Evolutionary conservation across 768 basidiomycete species (phyloP).

Genomic region (Coprinopsis strossmayeri): DNA sequence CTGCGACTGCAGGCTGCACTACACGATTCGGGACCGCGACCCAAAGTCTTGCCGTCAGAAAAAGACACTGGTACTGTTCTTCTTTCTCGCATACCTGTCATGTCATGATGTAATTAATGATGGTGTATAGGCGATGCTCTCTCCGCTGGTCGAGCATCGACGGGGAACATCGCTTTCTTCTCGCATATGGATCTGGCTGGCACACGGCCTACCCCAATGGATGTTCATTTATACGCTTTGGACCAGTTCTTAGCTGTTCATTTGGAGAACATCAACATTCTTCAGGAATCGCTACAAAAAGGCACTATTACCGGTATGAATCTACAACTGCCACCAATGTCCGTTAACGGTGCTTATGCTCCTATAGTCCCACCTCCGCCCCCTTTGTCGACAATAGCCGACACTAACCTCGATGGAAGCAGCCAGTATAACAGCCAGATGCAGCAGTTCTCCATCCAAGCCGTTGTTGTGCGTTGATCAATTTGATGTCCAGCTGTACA

Average conservation of each 20-base stretch:
- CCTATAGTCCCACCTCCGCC: not conserved
- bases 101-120: no score
- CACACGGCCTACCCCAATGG: not conserved
- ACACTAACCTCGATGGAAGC: not conserved
- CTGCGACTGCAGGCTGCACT: slow-evolving; percentile 1
- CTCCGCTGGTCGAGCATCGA: slow-evolving; percentile 4
- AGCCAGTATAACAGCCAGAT: slow-evolving; percentile 2
- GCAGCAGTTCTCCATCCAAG: not conserved
- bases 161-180: slow-evolving; percentile 5
- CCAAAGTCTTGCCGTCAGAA: no score
- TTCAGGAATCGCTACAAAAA: slow-evolving; percentile 7
- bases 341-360: no score
- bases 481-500: not conserved
- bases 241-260: slow-evolving; percentile 6
- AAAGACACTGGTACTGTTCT: no score
- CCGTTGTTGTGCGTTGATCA: not conserved
- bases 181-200: slow-evolving; percentile 7
- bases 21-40: not conserved
- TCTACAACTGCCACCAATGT: no score
- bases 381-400: slow-evolving; percentile 2
- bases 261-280: slow-evolving; percentile 3
- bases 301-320: not conserved
- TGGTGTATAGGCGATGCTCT: not conserved
- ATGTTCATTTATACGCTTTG: slow-evolving; percentile 2
- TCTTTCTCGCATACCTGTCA: no score